Conservation (phyloP, 179 eudicot genomes). For the Sideroxylon spinosum region DNA sequence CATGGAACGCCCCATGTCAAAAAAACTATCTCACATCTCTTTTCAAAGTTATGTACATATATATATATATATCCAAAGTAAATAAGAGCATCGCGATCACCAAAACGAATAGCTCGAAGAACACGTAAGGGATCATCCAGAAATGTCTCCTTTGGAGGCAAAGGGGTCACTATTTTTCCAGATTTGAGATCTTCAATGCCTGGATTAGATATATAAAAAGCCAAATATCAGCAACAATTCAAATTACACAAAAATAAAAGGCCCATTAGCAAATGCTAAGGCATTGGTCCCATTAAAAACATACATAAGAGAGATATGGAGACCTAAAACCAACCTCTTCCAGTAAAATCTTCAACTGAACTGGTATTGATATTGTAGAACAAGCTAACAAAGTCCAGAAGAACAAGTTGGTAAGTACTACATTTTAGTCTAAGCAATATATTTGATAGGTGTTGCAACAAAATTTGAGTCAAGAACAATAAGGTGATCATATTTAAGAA, state of each 20-base stretch:
- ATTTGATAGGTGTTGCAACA: not conserved
- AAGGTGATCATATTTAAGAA: not conserved
- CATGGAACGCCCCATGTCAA: too few species aligned
- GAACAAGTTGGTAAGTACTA: slow-evolving; percentile 18
- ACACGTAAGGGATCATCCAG: slow-evolving; percentile 95
- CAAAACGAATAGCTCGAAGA: slow-evolving; percentile 95
- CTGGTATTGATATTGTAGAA: slow-evolving; percentile 85
- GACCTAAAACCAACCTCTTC: slow-evolving; percentile 51
- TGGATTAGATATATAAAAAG: slow-evolving; percentile 24
- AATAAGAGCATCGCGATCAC: slow-evolving; percentile 24
- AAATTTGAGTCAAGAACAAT: not conserved
- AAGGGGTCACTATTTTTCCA: slow-evolving; percentile 92
- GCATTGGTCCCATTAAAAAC: not conserved
- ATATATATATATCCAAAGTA: too few species aligned
- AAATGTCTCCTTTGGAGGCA: slow-evolving; percentile 88
- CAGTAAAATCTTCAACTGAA: slow-evolving; percentile 84
- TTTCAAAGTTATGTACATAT: too few species aligned
- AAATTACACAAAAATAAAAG: not conserved
- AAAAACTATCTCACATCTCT: too few species aligned
- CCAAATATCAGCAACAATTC: slow-evolving; percentile 13
- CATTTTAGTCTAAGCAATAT: not conserved
- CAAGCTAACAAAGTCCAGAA: slow-evolving; percentile 47
- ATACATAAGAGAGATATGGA: not conserved
- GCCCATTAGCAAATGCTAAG: not conserved
- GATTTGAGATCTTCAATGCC: slow-evolving; percentile 67